Evolutionary conservation across 345 rosid species (phyloP), one percentile per base, ranked within the genome.

Genomic region (Hypericum androsaemum): DNA sequence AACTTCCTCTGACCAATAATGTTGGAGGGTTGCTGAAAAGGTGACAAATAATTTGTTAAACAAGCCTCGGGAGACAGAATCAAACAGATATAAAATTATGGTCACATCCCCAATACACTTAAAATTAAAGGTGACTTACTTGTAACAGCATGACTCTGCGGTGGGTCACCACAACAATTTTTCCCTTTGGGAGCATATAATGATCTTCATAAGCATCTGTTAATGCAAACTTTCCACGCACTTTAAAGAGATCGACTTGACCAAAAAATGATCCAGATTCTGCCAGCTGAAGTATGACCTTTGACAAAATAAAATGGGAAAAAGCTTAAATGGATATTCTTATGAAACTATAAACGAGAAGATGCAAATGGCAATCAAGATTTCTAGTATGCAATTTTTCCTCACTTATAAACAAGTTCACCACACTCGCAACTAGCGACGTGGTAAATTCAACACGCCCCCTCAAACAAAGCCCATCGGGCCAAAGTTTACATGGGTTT

Each of bases 121-220:
- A 53, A 53, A 5, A 12, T 56, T 63, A 6, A 46, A 50, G 22
- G 8, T 41, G 62, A 45, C 88, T 66, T 74, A 90, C 96, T 71
- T 88, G 95, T 77, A 90, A 71, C 62, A 81, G 61, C 72, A 92
- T 75, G 12, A 81, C 81, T 73, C 96, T 81, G 5, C 94, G 74
- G 71, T 88, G 96, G 49, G 95, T 92, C 58, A 85, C 77, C 76
- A 80, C 61, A 39, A 80, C 67, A 66, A 80, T 73, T 68, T 72
- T 80, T 59, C 88, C 94, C 70, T 85, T 83, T 0, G 87, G 95
- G 45, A 92, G 87, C 52, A 83, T 52, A 64, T 80, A 94, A 46
- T 94, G 97, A 75, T 81, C 94, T 82, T 94, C 97, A 55, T 85
- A 88, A 54, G 99, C 94, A 72, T 94, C 99, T 38, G 99, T 72